Base-by-base conservation (phyloP, 2,329 filamentous ascomycete species). In the Arthrobotrys entomopaga region DNA sequence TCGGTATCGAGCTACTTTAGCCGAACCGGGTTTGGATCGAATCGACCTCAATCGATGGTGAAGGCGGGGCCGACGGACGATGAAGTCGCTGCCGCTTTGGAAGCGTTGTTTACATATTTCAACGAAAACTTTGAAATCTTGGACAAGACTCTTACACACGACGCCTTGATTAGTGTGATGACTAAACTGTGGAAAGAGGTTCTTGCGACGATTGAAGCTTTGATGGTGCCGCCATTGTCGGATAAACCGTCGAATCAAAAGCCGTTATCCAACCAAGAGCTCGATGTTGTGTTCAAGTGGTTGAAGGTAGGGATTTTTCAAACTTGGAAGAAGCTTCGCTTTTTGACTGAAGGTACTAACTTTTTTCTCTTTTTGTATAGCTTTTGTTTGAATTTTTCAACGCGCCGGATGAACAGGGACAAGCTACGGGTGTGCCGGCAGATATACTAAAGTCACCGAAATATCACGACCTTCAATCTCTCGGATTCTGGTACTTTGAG, bases 401-500 rank as follows among this genome's bases (percentile, higher is more conserved):
- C 79, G 95, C 93, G 29, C 88, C 90, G 76, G 93, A 97, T 79
- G 93, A 97, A 79, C 90, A 83, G 79, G 88, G 93, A 65, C 91
- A 94, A 81, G 91, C 91, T 22, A 87, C 95, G 73, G 95, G 95
- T 77, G 92, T 99, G 1, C 91, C 93, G 0, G 87, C 92, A 50
- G 93, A 97, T 81, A 89, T 97, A 34, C 87, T 99, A 80, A 97
- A 96, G 82, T 96, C 92, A 77, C 92, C 94, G 80, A 99, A 99
- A 86, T 99, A 97, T 85, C 93, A 97, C 84, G 95, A 99, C 82
- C 88, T 99, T 63, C 92, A 95, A 77, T 94, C 92, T 76, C 87
- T 99, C 76, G 96, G 97, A 84, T 99, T 98, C 86, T 99, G 98
- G 85, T 99, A 99, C 84, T 96, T 95, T 80, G 93, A 98, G 79